Conservation (phyloP, 345 rosid species). For the Carallia pectinifolia region DNA sequence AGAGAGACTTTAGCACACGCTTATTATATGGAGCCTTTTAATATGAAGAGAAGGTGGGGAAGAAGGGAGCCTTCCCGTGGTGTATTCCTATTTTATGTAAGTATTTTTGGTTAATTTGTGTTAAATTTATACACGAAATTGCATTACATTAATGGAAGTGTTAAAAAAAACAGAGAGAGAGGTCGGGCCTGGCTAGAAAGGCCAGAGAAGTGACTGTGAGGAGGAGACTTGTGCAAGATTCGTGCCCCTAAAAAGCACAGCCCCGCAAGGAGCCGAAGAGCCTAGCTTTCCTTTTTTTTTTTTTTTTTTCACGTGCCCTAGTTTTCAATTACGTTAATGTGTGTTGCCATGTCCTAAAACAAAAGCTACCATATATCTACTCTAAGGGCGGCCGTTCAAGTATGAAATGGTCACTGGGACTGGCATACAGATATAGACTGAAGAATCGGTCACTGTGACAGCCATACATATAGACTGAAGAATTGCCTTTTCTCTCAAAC, state of each 20-base stretch:
- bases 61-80: too few species aligned
- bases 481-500: too few species aligned
- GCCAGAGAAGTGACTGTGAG: constrained; percentile 8
- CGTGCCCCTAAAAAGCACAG: constrained; percentile 19
- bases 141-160: too few species aligned
- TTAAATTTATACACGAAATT: too few species aligned
- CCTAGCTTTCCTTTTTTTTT: not conserved
- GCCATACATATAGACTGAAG: not conserved
- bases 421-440: not conserved
- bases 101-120: too few species aligned
- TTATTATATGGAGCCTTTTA: not conserved
- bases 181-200: too few species aligned
- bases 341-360: too few species aligned
- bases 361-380: not conserved
- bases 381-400: not conserved
- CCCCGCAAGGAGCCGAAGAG: constrained; percentile 10
- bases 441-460: not conserved
- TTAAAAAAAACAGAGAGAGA: too few species aligned
- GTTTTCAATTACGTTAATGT: not conserved
- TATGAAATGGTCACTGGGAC: constrained; percentile 3
- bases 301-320: constrained; percentile 33
- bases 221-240: constrained; percentile 16
- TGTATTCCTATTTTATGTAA: too few species aligned
- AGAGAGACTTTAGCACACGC: not conserved
- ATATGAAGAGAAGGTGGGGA: not conserved